Conservation (phyloP, 2,329 filamentous ascomycete genomes). For the Aspergillus unguis region DNA sequence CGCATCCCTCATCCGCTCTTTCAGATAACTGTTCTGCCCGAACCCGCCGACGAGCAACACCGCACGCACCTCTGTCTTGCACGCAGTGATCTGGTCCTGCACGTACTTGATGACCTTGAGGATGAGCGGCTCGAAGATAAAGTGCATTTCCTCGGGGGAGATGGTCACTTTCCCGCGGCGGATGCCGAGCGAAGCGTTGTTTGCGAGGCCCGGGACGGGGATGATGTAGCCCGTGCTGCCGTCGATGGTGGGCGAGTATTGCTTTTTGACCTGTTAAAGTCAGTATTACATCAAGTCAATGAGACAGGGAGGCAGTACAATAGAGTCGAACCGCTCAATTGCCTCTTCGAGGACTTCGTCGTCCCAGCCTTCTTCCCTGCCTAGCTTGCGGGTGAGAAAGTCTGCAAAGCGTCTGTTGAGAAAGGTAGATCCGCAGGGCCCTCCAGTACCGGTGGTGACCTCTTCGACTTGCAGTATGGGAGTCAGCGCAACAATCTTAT, state of each 20-base stretch:
- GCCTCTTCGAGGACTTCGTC: slow-evolving; percentile 26
- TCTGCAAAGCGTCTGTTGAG: slow-evolving; percentile 28
- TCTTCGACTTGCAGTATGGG: slow-evolving; percentile 26
- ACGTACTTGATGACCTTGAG: slow-evolving; percentile 20
- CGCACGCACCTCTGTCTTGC: slow-evolving; percentile 49
- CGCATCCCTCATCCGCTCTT: slow-evolving; percentile 17
- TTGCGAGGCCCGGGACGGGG: slow-evolving; percentile 23
- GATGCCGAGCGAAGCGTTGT: slow-evolving; percentile 19
- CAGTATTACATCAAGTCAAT: not conserved
- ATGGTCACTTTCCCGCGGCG: slow-evolving; percentile 21
- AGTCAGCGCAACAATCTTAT: slow-evolving; percentile 21
- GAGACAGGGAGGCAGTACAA: not conserved
- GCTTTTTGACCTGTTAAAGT: slow-evolving; percentile 16
- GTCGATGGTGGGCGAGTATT: slow-evolving; percentile 20
- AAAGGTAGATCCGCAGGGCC: slow-evolving; percentile 28
- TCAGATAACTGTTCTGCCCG: slow-evolving; percentile 26
- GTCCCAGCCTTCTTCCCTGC: slow-evolving; percentile 19
- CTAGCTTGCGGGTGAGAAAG: slow-evolving; percentile 16
- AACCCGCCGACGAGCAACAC: slow-evolving; percentile 31
- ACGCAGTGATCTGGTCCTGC: slow-evolving; percentile 47
- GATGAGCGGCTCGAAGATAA: slow-evolving; percentile 22
- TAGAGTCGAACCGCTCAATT: slow-evolving; percentile 24
- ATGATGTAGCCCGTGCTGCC: slow-evolving; percentile 17
- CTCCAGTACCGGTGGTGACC: slow-evolving; percentile 22
- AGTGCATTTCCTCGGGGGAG: slow-evolving; percentile 15